phyloP scores from a whole-genome alignment of 768 basidiomycete genomes.

The Calocybe indica region DNA sequence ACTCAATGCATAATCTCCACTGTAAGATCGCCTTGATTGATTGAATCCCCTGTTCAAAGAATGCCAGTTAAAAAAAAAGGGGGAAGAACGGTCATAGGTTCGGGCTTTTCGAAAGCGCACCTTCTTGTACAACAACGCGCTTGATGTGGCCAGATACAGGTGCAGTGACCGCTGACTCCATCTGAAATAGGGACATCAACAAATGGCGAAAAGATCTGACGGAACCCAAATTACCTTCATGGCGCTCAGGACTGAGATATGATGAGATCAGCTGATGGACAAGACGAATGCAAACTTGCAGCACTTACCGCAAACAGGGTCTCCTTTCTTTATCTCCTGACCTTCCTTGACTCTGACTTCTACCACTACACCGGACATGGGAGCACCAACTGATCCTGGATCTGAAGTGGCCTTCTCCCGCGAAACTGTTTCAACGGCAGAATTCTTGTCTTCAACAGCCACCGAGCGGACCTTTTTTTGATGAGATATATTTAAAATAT shows the following conservation, averaged over 20 bases:
- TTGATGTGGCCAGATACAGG: constrained; percentile 96
- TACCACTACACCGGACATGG: constrained; percentile 97
- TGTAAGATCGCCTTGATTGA: constrained; percentile 88
- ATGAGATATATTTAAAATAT: constrained; percentile 9
- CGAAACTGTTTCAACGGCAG: constrained; percentile 90
- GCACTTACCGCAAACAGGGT: constrained; percentile 82
- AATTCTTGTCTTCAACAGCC: constrained; percentile 93
- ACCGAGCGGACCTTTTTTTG: constrained; percentile 80
- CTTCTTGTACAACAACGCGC: constrained; percentile 87
- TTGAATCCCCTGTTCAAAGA: constrained; percentile 68
- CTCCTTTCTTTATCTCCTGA: constrained; percentile 96
- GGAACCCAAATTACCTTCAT: constrained; percentile 71
- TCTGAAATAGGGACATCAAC: constrained; percentile 42
- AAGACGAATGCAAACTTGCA: constrained; percentile 8
- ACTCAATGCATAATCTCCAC: constrained; percentile 68
- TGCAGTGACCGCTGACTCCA: constrained; percentile 96
- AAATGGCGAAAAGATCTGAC: neutral
- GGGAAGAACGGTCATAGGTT: constrained; percentile 1
- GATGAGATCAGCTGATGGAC: constrained; percentile 14
- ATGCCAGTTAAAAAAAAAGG: neutral
- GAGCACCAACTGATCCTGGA: constrained; percentile 95
- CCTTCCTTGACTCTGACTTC: constrained; percentile 98
- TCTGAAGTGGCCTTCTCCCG: constrained; percentile 92
- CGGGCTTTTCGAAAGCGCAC: constrained; percentile 28
- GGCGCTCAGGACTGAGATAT: constrained; percentile 73